Evolutionary conservation across 2,329 filamentous ascomycete species (phyloP), one percentile per base, ranked within the genome.

Genomic region (Hypocrella siamensis): DNA sequence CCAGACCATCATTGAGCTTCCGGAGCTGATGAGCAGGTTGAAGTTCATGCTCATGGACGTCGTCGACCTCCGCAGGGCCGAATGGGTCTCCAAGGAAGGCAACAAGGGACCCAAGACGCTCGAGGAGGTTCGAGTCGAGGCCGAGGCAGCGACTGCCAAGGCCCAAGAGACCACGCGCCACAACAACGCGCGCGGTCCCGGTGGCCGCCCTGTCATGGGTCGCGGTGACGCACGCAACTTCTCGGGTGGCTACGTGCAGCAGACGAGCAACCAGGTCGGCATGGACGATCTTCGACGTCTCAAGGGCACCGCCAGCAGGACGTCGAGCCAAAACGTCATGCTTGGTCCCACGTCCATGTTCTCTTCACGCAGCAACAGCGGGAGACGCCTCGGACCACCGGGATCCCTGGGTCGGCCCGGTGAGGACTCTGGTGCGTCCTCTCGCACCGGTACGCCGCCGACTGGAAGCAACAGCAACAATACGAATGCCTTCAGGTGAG

Each of bases 31-130:
- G 31, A 94, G 85, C 57, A 79, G 90, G 65, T 67, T 94, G 44
- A 76, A 73, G 52, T 98, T 96, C 61, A 96, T 98, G 90, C 70
- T 98, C 38, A 75, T 96, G 75, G 90, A 98, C 51, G 72, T 93
- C 34, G 54, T 93, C 35, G 90, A 98, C 53, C 66, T 98, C 41
- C 78, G 90, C 43, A 73, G 57, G 50, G 62, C 65, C 32, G 66
- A 70, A 51, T 98, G 90, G 90, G 57, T 69, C 38, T 85, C 83
- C 35, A 94, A 93, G 67, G 84, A 93, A 52, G 61, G 65, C 33
- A 80, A 86, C 60, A 96, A 96, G 66, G 90, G 90, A 24, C 90
- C 90, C 36, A 94, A 94, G 75, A 98, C 90, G 7, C 79, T 98
- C 32, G 75, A 85, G 4, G 82, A 96, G 60, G 82, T 98, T 43